Evolutionary conservation across 345 rosid genomes (phyloP), one percentile per base, ranked within the genome.

Genomic region (Abelmoschus esculentus): DNA sequence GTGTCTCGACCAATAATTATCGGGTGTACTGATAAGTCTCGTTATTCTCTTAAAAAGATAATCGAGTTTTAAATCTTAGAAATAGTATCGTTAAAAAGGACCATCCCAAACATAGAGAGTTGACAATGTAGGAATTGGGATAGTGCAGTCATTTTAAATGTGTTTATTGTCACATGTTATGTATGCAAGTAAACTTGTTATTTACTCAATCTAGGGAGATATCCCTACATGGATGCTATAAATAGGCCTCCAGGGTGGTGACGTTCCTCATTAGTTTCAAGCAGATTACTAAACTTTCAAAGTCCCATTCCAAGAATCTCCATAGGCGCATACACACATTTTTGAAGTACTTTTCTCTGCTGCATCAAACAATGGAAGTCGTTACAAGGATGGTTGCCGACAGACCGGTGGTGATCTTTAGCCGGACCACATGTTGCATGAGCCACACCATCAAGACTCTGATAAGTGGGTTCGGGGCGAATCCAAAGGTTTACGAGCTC

Each of bases 331-430:
- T 7, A 15, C 54, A 12, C 11, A 31, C 15, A 31, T 29, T 47
- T 55, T 49, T 40, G 18, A 36, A 12, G 1, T 22, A 15, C 15
- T 14, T 49, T 74, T 53, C 26, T 57, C 13, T 5, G 18, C 31
- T 32, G 32, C 67, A 71, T 10, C 7, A 49, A 73, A 59, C 66
- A n/a, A 83, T 89, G 81, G 86, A 83, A 22, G 61, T 42, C 26
- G 73, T 87, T 65, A 78, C 80, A 66, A 71, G 80, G 50, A 47
- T 89, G 85, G 86, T 90, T n/a, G 80, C 49, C 29, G 96, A 85
- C 49, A 85, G 78, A 78, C 87, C 98, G 4, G 89, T 85, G 81
- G 97, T 93, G 83, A 78, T 93, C n/a, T 93, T 90, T 76, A 90
- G 90, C 89, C 84, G 73, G 85, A 89, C 85, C 80, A 70, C 79